phyloP scores from a whole-genome alignment of 768 basidiomycete species.

The Trametes punicea region DNA sequence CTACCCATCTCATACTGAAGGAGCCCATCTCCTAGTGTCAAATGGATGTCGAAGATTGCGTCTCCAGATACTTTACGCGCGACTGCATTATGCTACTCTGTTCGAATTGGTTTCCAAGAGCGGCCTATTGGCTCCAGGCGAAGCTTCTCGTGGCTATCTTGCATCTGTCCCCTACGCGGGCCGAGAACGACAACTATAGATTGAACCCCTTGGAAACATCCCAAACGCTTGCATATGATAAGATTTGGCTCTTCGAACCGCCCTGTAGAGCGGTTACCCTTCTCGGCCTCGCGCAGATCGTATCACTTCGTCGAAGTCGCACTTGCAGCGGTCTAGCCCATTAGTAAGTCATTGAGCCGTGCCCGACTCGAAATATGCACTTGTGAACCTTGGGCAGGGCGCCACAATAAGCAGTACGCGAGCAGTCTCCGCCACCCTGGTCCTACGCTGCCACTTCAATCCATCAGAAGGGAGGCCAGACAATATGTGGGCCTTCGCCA shows the following conservation, averaged over 20 bases:
- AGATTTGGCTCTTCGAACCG: constrained; percentile 1
- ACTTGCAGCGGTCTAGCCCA: constrained; percentile 9
- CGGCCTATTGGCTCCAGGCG: neutral
- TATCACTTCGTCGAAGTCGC: constrained; percentile 13
- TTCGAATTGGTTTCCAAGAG: no score
- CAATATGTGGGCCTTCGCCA: neutral
- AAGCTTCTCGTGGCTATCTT: neutral
- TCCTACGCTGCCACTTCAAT: constrained; percentile 13
- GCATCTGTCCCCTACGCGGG: neutral
- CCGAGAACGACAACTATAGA: neutral
- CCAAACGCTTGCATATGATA: constrained; percentile 2
- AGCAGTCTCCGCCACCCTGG: constrained; percentile 14
- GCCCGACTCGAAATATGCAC: constrained; percentile 12
- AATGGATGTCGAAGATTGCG: no score
- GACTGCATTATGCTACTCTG: no score
- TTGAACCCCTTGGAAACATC: neutral
- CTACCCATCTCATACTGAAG: no score
- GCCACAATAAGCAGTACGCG: neutral
- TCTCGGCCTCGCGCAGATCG: constrained; percentile 15
- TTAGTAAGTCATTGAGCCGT: constrained; percentile 13
- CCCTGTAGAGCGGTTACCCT: neutral
- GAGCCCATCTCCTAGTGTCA: no score
- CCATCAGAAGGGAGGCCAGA: neutral
- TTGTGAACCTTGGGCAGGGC: constrained; percentile 10
- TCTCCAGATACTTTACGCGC: no score